Base-by-base conservation (phyloP, 192 early-diverging fungal genomes). In the Cetraspora pellucida region DNA sequence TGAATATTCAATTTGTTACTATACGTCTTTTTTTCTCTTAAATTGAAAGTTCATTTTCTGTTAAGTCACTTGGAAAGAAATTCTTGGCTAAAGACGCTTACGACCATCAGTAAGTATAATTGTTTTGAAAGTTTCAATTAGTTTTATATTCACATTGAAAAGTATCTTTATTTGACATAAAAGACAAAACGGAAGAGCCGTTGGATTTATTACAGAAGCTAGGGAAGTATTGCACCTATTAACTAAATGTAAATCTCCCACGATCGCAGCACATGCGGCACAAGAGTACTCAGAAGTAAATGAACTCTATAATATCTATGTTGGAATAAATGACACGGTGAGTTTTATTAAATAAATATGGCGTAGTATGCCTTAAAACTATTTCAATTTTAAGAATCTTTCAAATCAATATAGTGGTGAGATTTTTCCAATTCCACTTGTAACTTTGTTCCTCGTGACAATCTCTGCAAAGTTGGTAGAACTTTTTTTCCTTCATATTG, bases 271-370 rank as follows among this genome's bases (percentile, higher is more conserved):
- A 14, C 73, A 81, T 10, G 87, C 88, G 6, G 50, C 80, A 13
- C 79, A 85, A 58, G 88, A 89, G 71, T 83, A 86, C 58, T 79
- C 81, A 19, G 66, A 78, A 44, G 83, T 85, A 14, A 81, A 76
- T 50, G 87, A 85, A 52, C 77, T 85, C 14, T 79, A 81, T 19
- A 44, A 68, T 3, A 81, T 78, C 10, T 87, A 82, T 45, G 77
- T 79, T 19, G 84, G 81, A 75, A 81, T 86, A 25, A 89, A 89
- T 61, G 79, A 89, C 68, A 86, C 85, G n/a, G 88, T 89, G 58
- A 83, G 77, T 52, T 44, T 13, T 28, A 77, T 52, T 45, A 21
- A 21, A 37, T 37, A 37, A 37, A 37, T 37, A 37, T 37, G 37
- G 37, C 3, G 1, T 37, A 37, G n/a, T n/a, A n/a, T n/a, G n/a